phyloP scores from a whole-genome alignment of 768 basidiomycete species.

The Fomitopsis pulvina region DNA sequence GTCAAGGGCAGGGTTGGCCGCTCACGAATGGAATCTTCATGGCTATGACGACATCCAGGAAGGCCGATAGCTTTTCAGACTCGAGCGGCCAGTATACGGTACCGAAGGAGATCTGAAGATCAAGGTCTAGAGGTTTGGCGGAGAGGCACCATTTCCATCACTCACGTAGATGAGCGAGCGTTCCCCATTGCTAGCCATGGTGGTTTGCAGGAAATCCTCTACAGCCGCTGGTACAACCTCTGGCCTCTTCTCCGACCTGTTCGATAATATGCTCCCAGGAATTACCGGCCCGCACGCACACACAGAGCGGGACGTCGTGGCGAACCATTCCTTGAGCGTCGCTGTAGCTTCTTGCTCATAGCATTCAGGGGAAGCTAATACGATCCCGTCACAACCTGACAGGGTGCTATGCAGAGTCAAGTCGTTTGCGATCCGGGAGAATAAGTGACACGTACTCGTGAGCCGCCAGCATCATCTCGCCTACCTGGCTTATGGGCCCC shows the following conservation, averaged over 20 bases:
- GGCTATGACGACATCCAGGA: conserved; percentile 15
- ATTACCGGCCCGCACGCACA: conserved; percentile 4
- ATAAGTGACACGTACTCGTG: conserved; percentile 5
- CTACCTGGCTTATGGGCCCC: neutral
- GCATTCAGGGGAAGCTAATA: conserved; percentile 7
- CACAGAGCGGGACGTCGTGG: conserved; percentile 1
- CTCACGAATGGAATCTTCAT: conserved; percentile 15
- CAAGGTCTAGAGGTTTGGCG: neutral
- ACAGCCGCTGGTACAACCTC: no score
- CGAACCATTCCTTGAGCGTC: conserved; percentile 4
- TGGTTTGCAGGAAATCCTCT: conserved; percentile 5
- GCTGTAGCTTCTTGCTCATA: conserved; percentile 8
- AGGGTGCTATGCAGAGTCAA: conserved; percentile 4
- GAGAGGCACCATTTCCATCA: neutral
- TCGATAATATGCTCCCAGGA: neutral
- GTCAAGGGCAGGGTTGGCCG: neutral
- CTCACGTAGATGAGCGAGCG: conserved; percentile 18
- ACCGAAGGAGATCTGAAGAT: conserved; percentile 15
- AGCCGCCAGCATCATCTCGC: conserved; percentile 4
- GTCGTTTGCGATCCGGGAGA: neutral
- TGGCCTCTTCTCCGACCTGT: no score
- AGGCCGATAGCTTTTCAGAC: conserved; percentile 12
- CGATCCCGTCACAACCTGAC: conserved; percentile 5
- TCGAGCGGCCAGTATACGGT: conserved; percentile 15
- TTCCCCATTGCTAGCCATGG: conserved; percentile 7